Evolutionary conservation across 768 basidiomycete species (phyloP).

Genomic region (Boletales sp.): DNA sequence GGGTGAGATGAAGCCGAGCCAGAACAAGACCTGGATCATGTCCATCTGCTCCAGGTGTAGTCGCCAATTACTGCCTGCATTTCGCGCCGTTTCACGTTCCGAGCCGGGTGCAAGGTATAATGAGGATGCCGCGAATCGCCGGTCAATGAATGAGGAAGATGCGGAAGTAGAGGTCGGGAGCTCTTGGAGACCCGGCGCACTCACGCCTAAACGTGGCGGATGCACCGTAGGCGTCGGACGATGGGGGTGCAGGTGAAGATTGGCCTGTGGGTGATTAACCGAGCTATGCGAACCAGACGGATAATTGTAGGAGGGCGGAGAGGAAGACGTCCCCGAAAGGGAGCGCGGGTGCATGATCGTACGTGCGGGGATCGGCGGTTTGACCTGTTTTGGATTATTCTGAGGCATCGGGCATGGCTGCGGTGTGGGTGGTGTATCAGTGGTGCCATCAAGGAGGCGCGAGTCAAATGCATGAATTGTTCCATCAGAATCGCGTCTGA

Average conservation of each 20-base stretch:
- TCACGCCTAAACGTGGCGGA: conserved; percentile 11
- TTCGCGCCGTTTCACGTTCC: conserved; percentile 29
- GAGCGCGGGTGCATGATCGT: conserved; percentile 12
- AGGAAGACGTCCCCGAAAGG: conserved; percentile 14
- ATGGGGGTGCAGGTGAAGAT: conserved; percentile 5
- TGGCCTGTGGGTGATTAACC: conserved; percentile 13
- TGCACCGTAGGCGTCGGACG: conserved; percentile 3
- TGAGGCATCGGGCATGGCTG: conserved; percentile 1
- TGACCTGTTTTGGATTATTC: conserved; percentile 2
- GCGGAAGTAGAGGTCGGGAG: conserved; percentile 29
- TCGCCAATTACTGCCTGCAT: conserved; percentile 13
- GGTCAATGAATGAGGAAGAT: conserved; percentile 50
- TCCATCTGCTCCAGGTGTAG: conserved; percentile 12
- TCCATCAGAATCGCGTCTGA: conserved; percentile 19
- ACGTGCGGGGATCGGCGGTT: conserved; percentile 22
- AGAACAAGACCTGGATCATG: conserved; percentile 61
- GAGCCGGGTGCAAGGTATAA: conserved; percentile 34
- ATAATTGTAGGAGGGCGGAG: conserved; percentile 24
- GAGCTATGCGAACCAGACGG: conserved; percentile 17
- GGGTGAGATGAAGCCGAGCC: conserved; percentile 69
- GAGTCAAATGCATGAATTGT: conserved; percentile 20
- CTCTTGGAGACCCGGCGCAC: conserved; percentile 27
- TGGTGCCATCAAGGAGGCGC: conserved; percentile 11
- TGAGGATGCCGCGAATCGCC: conserved; percentile 46
- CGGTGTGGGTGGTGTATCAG: conserved; percentile 4